Conservation (phyloP, 208 protist species). For the Naegleria gruberi region DNA sequence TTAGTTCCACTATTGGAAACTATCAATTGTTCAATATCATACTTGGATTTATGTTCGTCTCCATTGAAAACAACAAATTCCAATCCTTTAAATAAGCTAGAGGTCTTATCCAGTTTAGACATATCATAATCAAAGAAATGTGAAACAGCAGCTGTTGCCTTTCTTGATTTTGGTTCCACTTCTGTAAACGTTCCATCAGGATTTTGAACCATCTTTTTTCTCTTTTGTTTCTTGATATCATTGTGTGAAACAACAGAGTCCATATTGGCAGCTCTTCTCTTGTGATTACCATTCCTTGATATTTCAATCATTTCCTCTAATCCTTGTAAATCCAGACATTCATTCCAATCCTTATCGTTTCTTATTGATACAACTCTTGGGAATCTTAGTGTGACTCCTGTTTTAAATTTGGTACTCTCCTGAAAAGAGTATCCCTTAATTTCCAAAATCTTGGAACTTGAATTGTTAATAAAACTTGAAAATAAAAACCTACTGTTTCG, state of each 20-base stretch:
- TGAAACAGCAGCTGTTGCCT: too few species aligned
- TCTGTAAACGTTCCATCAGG: not conserved
- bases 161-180: not conserved
- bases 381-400: conserved; percentile 52
- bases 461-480: conserved; percentile 26
- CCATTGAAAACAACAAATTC: conserved; percentile 27
- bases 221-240: not conserved
- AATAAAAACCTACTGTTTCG: not conserved
- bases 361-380: conserved; percentile 48
- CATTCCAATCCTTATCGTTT: conserved; percentile 43
- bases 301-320: not conserved
- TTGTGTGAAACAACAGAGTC: not conserved
- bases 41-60: conserved; percentile 18
- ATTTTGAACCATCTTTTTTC: not conserved
- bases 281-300: not conserved
- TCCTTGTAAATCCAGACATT: conserved; percentile 32
- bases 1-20: conserved; percentile 44
- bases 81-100: not conserved
- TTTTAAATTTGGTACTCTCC: conserved; percentile 39
- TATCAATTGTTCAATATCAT: conserved; percentile 40
- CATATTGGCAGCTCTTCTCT: not conserved
- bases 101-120: not conserved
- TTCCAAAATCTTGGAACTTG: conserved; percentile 48
- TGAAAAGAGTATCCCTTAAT: conserved; percentile 49
- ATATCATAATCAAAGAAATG: not conserved